Conservation (phyloP, 2,329 filamentous ascomycete species). For the Mycosphaerella sp. region DNA sequence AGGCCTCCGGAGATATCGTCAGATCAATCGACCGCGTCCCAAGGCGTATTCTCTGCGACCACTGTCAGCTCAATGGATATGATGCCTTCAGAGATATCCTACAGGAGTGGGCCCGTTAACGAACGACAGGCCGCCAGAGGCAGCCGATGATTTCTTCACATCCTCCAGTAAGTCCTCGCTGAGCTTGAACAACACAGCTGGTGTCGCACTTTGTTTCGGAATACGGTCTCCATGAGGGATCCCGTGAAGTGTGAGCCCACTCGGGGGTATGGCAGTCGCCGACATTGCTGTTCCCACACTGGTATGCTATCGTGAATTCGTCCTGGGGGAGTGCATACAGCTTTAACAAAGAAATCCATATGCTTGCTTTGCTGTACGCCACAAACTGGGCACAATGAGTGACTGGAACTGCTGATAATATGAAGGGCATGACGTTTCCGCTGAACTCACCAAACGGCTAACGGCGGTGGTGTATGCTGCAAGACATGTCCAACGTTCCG, state of each 20-base stretch:
- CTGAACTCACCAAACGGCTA: slow-evolving; percentile 20
- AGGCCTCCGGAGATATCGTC: slow-evolving; percentile 48
- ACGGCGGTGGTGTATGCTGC: slow-evolving; percentile 20
- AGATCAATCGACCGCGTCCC: slow-evolving; percentile 53
- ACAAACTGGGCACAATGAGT: slow-evolving; percentile 24
- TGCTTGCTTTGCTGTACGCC: slow-evolving; percentile 20
- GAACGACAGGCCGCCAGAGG: slow-evolving; percentile 30
- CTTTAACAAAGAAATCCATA: slow-evolving; percentile 20
- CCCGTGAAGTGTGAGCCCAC: slow-evolving; percentile 29
- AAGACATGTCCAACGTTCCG: slow-evolving; percentile 10
- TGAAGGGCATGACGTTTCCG: slow-evolving; percentile 13
- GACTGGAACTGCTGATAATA: slow-evolving; percentile 7
- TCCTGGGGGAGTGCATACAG: slow-evolving; percentile 4
- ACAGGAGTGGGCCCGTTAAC: slow-evolving; percentile 33
- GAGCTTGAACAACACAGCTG: slow-evolving; percentile 32
- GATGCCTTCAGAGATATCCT: slow-evolving; percentile 17
- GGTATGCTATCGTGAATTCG: slow-evolving; percentile 8
- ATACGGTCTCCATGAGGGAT: slow-evolving; percentile 14
- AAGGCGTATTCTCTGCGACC: slow-evolving; percentile 48
- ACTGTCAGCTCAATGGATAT: slow-evolving; percentile 1
- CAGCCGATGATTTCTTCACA: slow-evolving; percentile 29
- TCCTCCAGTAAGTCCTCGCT: slow-evolving; percentile 31
- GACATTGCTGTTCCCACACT: slow-evolving; percentile 16
- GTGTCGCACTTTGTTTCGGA: slow-evolving; percentile 17
- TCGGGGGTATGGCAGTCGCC: slow-evolving; percentile 16